phyloP scores from a whole-genome alignment of 305 asterid species.

The Fraxinus floribunda region DNA sequence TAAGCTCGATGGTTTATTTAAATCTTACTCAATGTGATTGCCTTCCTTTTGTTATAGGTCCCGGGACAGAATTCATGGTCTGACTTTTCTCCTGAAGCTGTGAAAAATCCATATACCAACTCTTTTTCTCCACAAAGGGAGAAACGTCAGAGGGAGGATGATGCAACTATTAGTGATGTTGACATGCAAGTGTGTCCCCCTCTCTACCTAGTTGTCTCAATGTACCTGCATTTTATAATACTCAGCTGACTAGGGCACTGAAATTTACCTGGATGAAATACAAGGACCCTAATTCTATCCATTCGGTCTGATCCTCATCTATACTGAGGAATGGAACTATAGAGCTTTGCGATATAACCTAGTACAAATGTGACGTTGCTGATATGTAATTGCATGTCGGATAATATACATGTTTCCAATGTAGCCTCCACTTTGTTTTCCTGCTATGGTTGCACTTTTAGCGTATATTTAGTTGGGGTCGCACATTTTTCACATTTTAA shows the following conservation, averaged over 20 bases:
- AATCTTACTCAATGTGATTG: slow-evolving; percentile 2
- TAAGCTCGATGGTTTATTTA: background rate
- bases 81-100: slow-evolving; percentile 44
- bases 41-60: slow-evolving; percentile 47
- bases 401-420: background rate
- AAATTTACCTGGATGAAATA: background rate
- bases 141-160: slow-evolving; percentile 79
- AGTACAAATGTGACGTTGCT: background rate
- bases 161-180: slow-evolving; percentile 42
- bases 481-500: background rate
- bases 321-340: background rate
- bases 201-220: slow-evolving; percentile 12
- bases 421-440: background rate
- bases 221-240: background rate
- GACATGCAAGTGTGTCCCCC: slow-evolving; percentile 49
- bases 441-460: background rate
- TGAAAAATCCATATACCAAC: slow-evolving; percentile 21
- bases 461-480: background rate
- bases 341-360: background rate
- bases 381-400: background rate
- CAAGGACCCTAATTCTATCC: background rate
- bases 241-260: background rate
- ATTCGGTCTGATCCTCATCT: background rate
- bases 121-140: slow-evolving; percentile 49
- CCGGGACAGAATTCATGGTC: slow-evolving; percentile 87